phyloP scores from a whole-genome alignment of 352 stramenopile genomes.

The Phytophthora podocarpi region DNA sequence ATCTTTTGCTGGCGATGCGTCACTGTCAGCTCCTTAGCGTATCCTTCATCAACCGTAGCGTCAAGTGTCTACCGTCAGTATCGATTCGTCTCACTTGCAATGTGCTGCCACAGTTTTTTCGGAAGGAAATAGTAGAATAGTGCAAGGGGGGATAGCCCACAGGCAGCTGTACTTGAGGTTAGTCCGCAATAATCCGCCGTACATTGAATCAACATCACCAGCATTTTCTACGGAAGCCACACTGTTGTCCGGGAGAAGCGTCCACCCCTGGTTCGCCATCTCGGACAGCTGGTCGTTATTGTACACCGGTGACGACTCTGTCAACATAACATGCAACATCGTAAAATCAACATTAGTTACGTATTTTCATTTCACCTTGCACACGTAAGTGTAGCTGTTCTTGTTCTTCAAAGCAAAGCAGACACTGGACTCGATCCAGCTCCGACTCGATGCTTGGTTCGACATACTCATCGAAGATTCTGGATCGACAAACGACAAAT shows the following conservation, averaged over 20 bases:
- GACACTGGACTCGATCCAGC: background rate
- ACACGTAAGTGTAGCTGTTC: background rate
- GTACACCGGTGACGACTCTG: background rate
- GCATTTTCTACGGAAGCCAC: background rate
- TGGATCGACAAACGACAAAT: too few relatives aligned
- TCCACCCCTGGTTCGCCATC: background rate
- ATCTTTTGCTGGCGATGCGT: background rate
- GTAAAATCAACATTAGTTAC: too few relatives aligned
- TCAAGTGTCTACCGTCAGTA: slow-evolving; percentile 5
- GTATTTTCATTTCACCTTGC: too few relatives aligned
- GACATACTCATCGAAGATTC: too few relatives aligned
- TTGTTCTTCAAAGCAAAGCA: background rate
- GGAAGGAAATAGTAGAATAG: slow-evolving; percentile 16
- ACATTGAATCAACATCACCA: background rate
- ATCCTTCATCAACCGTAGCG: background rate
- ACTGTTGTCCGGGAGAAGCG: background rate
- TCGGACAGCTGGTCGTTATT: background rate
- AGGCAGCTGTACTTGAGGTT: background rate
- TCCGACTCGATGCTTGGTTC: background rate
- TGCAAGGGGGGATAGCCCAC: background rate
- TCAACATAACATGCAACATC: background rate
- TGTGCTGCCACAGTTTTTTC: slow-evolving; percentile 7
- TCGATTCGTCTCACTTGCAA: slow-evolving; percentile 8
- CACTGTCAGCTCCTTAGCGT: background rate
- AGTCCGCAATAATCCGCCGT: background rate